Conservation (phyloP, 2,329 filamentous ascomycete species). For the Hypomyces perniciosus region DNA sequence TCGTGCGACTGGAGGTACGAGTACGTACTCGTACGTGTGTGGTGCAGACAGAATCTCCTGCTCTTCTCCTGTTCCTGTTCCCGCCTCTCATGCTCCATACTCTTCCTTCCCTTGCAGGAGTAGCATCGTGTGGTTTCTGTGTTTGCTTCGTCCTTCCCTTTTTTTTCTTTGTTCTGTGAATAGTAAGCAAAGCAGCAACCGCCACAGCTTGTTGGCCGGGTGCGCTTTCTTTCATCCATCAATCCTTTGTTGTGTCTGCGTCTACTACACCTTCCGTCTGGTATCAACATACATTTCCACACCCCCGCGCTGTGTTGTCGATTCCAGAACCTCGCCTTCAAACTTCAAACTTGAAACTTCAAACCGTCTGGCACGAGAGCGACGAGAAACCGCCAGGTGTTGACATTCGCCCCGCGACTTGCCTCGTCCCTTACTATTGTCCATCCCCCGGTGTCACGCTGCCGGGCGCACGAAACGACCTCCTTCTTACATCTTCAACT, state of each 20-base stretch:
- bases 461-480: neutral
- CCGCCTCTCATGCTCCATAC: conserved; percentile 9
- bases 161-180: conserved; percentile 13
- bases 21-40: too few relatives aligned
- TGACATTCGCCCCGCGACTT: neutral
- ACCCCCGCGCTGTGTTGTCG: conserved; percentile 12
- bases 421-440: conserved; percentile 15
- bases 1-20: too few relatives aligned
- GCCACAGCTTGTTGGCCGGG: conserved; percentile 2
- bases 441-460: conserved; percentile 1
- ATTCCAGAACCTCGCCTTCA: conserved; percentile 26
- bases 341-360: too few relatives aligned
- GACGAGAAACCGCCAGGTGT: conserved; percentile 14
- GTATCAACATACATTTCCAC: neutral
- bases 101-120: neutral
- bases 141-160: conserved; percentile 9
- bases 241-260: conserved; percentile 5
- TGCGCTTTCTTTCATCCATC: neutral
- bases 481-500: too few relatives aligned
- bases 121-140: conserved; percentile 8
- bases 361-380: conserved; percentile 27
- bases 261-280: too few relatives aligned
- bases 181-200: neutral
- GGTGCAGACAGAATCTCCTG: neutral
- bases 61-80: conserved; percentile 12